phyloP scores from a whole-genome alignment of 78 protist species.

The Dictyostelium firmibasis region DNA sequence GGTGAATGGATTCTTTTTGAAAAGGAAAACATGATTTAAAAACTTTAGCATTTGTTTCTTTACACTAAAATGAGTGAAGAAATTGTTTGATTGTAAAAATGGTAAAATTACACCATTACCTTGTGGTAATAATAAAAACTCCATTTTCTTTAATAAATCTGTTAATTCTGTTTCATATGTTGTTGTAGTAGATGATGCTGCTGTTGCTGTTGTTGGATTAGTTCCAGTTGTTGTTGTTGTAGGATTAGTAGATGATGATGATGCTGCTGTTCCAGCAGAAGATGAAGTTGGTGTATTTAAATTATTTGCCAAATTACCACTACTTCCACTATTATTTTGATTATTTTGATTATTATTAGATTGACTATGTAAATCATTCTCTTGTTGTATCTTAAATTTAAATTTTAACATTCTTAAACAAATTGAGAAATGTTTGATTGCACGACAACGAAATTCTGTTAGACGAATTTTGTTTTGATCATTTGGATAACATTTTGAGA shows the following conservation, averaged over 20 bases:
- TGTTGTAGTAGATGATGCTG: background rate
- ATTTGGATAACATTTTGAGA: background rate
- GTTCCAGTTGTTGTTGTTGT: background rate
- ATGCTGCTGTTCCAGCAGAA: background rate
- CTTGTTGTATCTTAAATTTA: background rate
- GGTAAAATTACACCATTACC: conserved; percentile 44
- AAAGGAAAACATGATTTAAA: conserved; percentile 20
- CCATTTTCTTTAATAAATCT: conserved; percentile 61
- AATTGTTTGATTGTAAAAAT: conserved; percentile 28
- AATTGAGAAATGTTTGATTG: conserved; percentile 52
- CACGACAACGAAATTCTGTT: conserved; percentile 37
- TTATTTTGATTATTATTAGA: background rate
- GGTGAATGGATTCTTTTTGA: conserved; percentile 65
- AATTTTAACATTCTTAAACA: conserved; percentile 75
- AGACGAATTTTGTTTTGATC: background rate
- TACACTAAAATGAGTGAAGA: background rate
- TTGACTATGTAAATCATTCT: background rate
- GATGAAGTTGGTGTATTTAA: background rate
- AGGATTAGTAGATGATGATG: too few relatives aligned
- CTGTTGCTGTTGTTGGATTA: background rate
- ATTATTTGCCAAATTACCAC: background rate
- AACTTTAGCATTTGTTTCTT: conserved; percentile 68
- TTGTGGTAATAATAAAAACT: conserved; percentile 27
- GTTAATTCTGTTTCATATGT: background rate
- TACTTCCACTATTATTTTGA: background rate